phyloP scores from a whole-genome alignment of 2,329 filamentous ascomycete species.

The Aspergillus transmontanensis region DNA sequence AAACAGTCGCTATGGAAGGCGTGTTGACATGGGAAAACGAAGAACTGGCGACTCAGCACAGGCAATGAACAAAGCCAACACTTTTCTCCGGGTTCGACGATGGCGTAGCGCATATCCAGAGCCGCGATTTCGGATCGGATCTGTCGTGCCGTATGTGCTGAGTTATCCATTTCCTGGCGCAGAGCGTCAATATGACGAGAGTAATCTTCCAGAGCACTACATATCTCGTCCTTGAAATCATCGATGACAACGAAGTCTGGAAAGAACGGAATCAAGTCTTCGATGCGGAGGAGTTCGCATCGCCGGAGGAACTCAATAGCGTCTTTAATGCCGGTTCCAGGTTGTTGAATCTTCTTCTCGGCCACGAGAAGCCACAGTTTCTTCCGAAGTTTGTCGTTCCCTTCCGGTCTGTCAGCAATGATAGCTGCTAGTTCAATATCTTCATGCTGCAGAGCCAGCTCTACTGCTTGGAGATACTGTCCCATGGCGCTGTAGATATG shows the following conservation, averaged over 20 bases:
- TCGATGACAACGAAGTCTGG: constrained; percentile 98
- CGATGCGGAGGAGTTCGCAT: constrained; percentile 89
- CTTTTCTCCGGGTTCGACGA: constrained; percentile 93
- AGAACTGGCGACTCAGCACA: constrained; percentile 87
- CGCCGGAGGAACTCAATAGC: constrained; percentile 92
- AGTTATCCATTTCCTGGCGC: constrained; percentile 95
- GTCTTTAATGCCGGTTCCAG: constrained; percentile 83
- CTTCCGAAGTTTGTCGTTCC: constrained; percentile 79
- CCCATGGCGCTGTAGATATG: constrained; percentile 98
- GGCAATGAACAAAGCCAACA: constrained; percentile 89
- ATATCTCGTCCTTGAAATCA: constrained; percentile 99
- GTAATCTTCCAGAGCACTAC: constrained; percentile 89
- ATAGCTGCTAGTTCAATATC: constrained; percentile 87
- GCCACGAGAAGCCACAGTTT: constrained; percentile 95
- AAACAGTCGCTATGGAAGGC: constrained; percentile 96
- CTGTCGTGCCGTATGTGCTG: constrained; percentile 80
- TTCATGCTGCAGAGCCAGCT: constrained; percentile 85
- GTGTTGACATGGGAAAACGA: constrained; percentile 98
- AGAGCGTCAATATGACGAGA: constrained; percentile 84
- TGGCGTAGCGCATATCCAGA: constrained; percentile 86
- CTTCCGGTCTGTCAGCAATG: constrained; percentile 81
- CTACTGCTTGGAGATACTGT: constrained; percentile 89
- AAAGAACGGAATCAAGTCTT: constrained; percentile 97
- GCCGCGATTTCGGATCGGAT: constrained; percentile 88
- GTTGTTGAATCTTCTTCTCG: constrained; percentile 81